Conservation (phyloP, 139 green algal species). For the Marvania coccoides region DNA sequence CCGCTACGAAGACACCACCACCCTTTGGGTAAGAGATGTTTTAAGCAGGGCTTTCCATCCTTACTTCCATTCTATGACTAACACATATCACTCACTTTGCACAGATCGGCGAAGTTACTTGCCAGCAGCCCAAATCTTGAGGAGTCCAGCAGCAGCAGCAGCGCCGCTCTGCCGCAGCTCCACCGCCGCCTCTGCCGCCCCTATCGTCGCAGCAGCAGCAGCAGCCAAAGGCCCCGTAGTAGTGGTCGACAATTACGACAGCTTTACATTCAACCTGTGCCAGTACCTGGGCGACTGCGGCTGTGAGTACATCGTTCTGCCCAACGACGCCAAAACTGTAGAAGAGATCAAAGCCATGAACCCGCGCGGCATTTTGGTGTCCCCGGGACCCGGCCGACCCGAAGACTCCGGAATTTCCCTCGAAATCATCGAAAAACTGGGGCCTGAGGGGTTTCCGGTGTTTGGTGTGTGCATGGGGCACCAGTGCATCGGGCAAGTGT, state of each 20-base stretch:
- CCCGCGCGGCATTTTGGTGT: slow-evolving; percentile 86
- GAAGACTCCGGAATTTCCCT: slow-evolving; percentile 92
- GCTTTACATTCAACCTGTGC: slow-evolving; percentile 97
- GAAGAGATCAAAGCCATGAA: slow-evolving; percentile 79
- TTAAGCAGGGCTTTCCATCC: neutral
- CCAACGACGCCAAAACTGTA: slow-evolving; percentile 95
- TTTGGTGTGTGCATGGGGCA: slow-evolving; percentile 99
- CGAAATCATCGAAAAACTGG: slow-evolving; percentile 73
- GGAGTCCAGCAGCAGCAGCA: too few species aligned
- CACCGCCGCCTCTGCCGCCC: too few species aligned
- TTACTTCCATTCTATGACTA: too few species aligned
- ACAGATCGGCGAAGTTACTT: too few species aligned
- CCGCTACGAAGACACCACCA: neutral
- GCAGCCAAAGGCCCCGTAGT: slow-evolving; percentile 59
- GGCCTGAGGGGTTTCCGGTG: slow-evolving; percentile 67
- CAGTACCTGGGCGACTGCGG: slow-evolving; percentile 93
- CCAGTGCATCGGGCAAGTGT: slow-evolving; percentile 95
- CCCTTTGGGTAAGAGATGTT: neutral
- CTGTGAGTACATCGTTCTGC: slow-evolving; percentile 82
- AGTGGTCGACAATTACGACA: slow-evolving; percentile 98
- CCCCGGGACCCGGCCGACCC: slow-evolving; percentile 82
- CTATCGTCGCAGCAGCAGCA: neutral
- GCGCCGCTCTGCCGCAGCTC: too few species aligned
- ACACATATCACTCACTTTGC: too few species aligned
- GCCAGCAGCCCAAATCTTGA: too few species aligned